Base-by-base conservation (phyloP, 139 green algal species). In the Closterium sp. region DNA sequence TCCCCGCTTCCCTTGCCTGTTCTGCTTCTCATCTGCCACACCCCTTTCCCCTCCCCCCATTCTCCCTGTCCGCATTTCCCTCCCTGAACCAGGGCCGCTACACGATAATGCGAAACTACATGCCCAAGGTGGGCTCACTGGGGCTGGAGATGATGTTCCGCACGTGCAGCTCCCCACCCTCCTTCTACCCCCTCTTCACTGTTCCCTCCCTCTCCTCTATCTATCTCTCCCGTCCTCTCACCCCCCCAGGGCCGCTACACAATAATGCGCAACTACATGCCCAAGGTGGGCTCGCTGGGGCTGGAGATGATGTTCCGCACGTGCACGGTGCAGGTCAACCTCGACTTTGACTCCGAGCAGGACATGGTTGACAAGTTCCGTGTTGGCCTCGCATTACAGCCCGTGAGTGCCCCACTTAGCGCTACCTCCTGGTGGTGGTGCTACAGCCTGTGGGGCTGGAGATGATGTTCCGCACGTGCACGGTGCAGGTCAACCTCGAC, bases 91-190 rank as follows among this genome's bases (percentile, higher is more conserved):
- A 5, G n/a, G 73, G 73, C 73, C 21, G 73, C 27, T 87, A 97
- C 92, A 94, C 94, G 88, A 97, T 97, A 94, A 98, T 97, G 96
- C 90, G 93, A n/a, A 94, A 89, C 62, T 95, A 95, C 85, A 94
- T 95, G 95, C 95, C 93, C 13, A 95, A 91, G 86, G 91, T 93
- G 70, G 98, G 98, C 45, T 96, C 84, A 17, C 95, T 98, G 89
- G 98, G 98, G 0, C 96, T 97, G 50, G 98, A 99, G 95, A 99
- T 99, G 98, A 99, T 99, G 98, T 99, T 99, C 95, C 95, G 98
- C 21, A 99, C 97, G 1, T 98, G 97, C 94, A 99, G 2, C 32
- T 38, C 32, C 32, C 32, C 32, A 38, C 32, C 32, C 32, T 38
- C 32, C 32, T 7, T 2, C 32, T 38, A 38, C 32, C 32, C 32